Evolutionary conservation across 1,139 yeast species (phyloP), one percentile per base, ranked within the genome.

Genomic region (Trichomonascaceae sp.): DNA sequence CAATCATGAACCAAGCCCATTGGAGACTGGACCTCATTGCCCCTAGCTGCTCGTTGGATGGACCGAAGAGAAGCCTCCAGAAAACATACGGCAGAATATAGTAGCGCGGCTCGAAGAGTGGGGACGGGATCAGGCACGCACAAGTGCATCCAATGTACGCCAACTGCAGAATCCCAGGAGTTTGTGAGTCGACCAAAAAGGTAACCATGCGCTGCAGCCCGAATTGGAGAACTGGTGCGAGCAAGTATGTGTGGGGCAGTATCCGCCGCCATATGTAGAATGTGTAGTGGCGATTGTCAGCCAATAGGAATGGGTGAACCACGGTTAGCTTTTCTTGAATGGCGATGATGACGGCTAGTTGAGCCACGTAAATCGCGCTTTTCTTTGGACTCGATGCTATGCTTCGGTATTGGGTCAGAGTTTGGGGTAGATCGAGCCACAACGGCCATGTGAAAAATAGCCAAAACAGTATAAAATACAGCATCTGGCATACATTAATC

Each of bases 211-310:
- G 27, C 40, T 74, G 77, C 3, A 70, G 59, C 0, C 76, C 58
- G 42, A 79, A 77, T 55, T 82, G 94, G 52, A 85, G 85, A 1
- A 75, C 53, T 2, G 93, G 87, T 0, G 76, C 64, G 44, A 76
- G 54, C 16, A 27, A 11, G 11, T 20, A 42, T 5, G 44, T 56
- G 22, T 61, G 60, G 32, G 40, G 27, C 27, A 51, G 44, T 13
- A 87, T 48, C 39, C 69, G 69, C 37, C 73, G 70, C 71, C 80
- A 82, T 26, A 89, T 59, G 57, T 89, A 92, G 52, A 89, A 89
- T 0, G 94, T 76, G 52, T 75, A 84, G 53, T 89, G 98, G 43
- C 98, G 72, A 57, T 92, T 92, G 54, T 92, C 99, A 0, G 98
- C 93, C 32, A 87, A 64, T 28, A 89, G 56, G 55, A 87, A 92